Evolutionary conservation across 2,329 filamentous ascomycete genomes (phyloP).

Genomic region (Daldinia eschscholtzii): DNA sequence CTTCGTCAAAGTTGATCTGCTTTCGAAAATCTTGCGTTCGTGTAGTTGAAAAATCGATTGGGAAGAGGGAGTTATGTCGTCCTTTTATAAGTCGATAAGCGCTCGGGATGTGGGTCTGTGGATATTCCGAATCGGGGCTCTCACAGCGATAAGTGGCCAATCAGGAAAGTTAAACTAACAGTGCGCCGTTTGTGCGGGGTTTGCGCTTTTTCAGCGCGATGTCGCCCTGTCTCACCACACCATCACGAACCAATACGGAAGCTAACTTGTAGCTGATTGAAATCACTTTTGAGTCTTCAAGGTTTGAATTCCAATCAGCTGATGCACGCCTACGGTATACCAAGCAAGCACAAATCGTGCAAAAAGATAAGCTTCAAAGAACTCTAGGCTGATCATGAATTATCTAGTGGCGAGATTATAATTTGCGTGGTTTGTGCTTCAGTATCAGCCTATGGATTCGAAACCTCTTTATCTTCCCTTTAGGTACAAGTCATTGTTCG

Average conservation of each 20-base stretch:
- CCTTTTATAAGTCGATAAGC: constrained; percentile 34
- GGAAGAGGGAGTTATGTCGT: constrained; percentile 10
- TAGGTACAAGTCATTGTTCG: background rate
- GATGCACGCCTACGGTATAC: background rate
- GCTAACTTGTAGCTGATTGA: background rate
- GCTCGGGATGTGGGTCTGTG: constrained; percentile 23
- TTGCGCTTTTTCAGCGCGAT: constrained; percentile 42
- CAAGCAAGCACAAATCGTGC: constrained; percentile 44
- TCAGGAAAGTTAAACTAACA: constrained; percentile 14
- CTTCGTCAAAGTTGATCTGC: constrained; percentile 5
- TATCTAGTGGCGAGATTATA: constrained; percentile 26
- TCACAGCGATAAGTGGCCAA: constrained; percentile 23
- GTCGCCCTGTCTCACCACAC: constrained; percentile 45
- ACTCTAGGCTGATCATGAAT: background rate
- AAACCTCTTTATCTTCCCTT: constrained; percentile 12
- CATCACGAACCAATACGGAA: constrained; percentile 15
- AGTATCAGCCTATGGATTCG: constrained; percentile 28
- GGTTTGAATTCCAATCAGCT: constrained; percentile 10
- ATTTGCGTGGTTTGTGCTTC: constrained; percentile 38
- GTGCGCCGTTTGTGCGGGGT: constrained; percentile 43
- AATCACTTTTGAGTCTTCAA: too few relatives aligned
- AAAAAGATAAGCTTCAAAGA: constrained; percentile 24
- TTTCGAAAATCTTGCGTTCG: constrained; percentile 6
- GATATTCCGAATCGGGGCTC: constrained; percentile 33
- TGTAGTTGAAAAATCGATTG: constrained; percentile 13